A percentile compares a stretch with the other conserved stretches of the same genome.
phyloP scores from a whole-genome alignment of 495 filamentous ascomycete genomes.

The Sporormia fimetaria region DNA sequence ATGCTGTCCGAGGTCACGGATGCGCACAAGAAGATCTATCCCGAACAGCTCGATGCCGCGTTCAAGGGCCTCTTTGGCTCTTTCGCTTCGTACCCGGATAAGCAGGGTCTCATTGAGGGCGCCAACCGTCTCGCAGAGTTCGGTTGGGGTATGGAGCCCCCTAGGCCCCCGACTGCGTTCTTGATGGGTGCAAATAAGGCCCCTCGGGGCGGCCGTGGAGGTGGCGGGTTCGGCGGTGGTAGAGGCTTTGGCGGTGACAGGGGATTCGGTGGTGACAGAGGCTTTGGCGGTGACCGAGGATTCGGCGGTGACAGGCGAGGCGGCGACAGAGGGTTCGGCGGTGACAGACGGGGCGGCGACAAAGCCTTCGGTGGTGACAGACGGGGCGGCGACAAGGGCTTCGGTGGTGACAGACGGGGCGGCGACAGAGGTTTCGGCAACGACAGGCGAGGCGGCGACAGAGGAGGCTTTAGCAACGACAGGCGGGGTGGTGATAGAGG shows the following conservation, averaged over 20 bases:
- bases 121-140: conserved; percentile 13
- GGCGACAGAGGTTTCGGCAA: conserved; percentile 1
- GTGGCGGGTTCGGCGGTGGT: conserved; percentile 38
- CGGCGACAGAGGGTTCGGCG: conserved; percentile 16
- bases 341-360: not conserved
- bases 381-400: not conserved
- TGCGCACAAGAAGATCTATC: conserved; percentile 29
- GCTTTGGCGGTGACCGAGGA: conserved; percentile 10
- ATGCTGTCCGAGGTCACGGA: conserved; percentile 34
- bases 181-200: no score
- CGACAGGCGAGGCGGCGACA: conserved; percentile 1
- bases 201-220: not conserved
- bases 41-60: conserved; percentile 35
- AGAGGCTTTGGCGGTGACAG: conserved; percentile 13
- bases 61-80: conserved; percentile 40
- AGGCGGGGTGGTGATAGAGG: conserved; percentile 2
- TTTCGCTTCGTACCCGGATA: conserved; percentile 20
- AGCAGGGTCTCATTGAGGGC: conserved; percentile 15
- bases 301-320: conserved; percentile 8
- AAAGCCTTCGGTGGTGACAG: conserved; percentile 1
- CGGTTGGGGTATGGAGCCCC: conserved; percentile 23
- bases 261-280: conserved; percentile 1
- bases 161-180: conserved; percentile 23
- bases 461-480: not conserved
- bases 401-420: conserved; percentile 2